Evolutionary conservation across 768 basidiomycete species (phyloP), one percentile per base, ranked within the genome.

Genomic region (Mycena rosella): DNA sequence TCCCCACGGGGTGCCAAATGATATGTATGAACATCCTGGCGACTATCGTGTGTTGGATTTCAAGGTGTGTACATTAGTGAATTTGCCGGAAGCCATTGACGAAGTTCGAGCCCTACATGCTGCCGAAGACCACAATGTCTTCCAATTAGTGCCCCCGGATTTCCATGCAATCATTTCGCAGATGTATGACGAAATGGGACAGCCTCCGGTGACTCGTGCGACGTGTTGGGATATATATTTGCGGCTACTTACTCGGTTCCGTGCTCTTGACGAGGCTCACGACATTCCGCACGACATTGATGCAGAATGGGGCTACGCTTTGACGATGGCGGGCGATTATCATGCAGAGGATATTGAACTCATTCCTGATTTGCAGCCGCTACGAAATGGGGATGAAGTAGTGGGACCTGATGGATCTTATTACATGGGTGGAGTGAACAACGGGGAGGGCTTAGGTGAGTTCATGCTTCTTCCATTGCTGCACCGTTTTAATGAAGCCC

Each of bases 21-120:
- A 40, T 15, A 78, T 85, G 6, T 71, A 74, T n/a, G 51, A 64
- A 0, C 48, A 69, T 7, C 78, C 83, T 0, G 63, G 79, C 3
- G 51, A 72, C 3, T 82, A 71, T 71, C 71, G 72, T 10, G 65
- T 65, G 8, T 45, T 65, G 24, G 72, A 83, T 53, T 84, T 82
- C 72, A 76, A 74, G 74, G 82, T 81, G 63, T 30, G 13, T 54
- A n/a, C n/a, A n/a, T n/a, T n/a, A n/a, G n/a, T 40, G 38, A 18
- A 40, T 40, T 15, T 40, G 38, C 61, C 67, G 18, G 62, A 66
- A 22, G 34, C 67, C 17, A 53, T 75, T 29, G 11, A 13, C 11
- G 10, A 40, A 4, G 38, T 40, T 40, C 38, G 38, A 15, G 17
- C 9, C 38, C 17, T 40, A 15, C 17, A 40, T 15, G 38, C 38